Evolutionary conservation across 176 grass and related monocot species (phyloP).

Genomic region (Dendrocalamus sinicus): DNA sequence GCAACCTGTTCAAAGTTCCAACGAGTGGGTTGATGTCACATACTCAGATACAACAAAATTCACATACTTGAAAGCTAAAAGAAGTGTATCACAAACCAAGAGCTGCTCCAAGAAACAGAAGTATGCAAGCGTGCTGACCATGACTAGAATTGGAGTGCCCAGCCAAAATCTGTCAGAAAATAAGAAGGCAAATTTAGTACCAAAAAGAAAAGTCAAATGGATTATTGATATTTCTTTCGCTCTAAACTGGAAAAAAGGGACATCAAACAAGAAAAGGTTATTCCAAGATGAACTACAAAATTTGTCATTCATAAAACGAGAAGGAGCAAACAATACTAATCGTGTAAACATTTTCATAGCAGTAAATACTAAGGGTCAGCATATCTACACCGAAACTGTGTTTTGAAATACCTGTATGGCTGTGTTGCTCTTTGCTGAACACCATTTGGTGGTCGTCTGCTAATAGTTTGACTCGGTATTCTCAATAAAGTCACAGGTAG

Average conservation of each 20-base stretch:
- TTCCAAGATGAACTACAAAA: not conserved
- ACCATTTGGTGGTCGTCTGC: slow-evolving; percentile 51
- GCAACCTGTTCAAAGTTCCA: slow-evolving; percentile 62
- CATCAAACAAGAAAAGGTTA: too few relatives aligned
- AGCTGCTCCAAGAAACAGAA: slow-evolving; percentile 99
- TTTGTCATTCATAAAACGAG: not conserved
- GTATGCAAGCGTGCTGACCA: slow-evolving; percentile 99
- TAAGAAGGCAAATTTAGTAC: not conserved
- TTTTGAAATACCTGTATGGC: slow-evolving; percentile 62
- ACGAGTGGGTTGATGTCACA: slow-evolving; percentile 26
- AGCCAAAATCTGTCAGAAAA: slow-evolving; percentile 80
- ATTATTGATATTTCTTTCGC: not conserved
- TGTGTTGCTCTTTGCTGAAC: slow-evolving; percentile 60
- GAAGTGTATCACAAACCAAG: slow-evolving; percentile 56
- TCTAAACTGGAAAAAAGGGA: not conserved
- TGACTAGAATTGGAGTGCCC: slow-evolving; percentile 85
- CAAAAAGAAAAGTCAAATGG: not conserved
- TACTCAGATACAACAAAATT: slow-evolving; percentile 24
- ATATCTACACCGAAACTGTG: not conserved
- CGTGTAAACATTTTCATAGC: not conserved
- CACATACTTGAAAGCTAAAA: slow-evolving; percentile 34
- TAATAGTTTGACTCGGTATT: slow-evolving; percentile 66
- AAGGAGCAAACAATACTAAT: not conserved
- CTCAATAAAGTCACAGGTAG: slow-evolving; percentile 83
- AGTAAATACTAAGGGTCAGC: not conserved